Base-by-base conservation (phyloP, 2,329 filamentous ascomycete species). In the Phyllosticta paracitricarpa region DNA sequence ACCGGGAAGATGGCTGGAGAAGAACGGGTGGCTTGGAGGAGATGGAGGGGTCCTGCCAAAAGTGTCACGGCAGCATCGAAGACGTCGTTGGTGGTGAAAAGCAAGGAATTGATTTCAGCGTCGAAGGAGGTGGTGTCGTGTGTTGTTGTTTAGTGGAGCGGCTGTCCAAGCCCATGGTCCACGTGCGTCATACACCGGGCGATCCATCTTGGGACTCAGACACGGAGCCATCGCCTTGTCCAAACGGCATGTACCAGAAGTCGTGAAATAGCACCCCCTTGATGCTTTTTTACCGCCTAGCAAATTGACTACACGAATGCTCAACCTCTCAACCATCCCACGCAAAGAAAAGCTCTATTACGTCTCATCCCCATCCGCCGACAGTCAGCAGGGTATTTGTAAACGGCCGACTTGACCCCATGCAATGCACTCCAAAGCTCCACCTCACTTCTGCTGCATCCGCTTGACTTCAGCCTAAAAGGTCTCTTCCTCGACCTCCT, bases 401-500 rank as follows among this genome's bases (percentile, higher is more conserved):
- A 35, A 62, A 61, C 30, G 59, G 59, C 56, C 59, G 57, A 61
- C 59, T 54, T 56, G 54, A 57, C 59, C 59, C 57, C 48, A 62
- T 62, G 57, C 51, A 62, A 62, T 54, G 53, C 57, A 57, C 57
- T 57, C 22, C 53, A 57, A 30, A 52, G 19, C 57, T 62, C 56
- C 54, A 62, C 26, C 48, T 19, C 26, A 17, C 54, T 35, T 51
- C 55, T 51, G 17, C 28, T 19, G 33, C 25, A 8, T 17, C 40
- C n/a, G 40, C 7, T 3, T n/a, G 40, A n/a, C 28, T 4, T 2
- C 4, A 19, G 22, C 58, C 57, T 64, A 64, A 57, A 64, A 64
- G 8, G 63, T 64, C 59, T 64, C 63, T 82, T 91, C 88, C 72
- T 91, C 88, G 66, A 87, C 86, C 63, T 48, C 40, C 17, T 84